phyloP scores from a whole-genome alignment of 768 basidiomycete species.

The Tylopilus vinaceipallidus region DNA sequence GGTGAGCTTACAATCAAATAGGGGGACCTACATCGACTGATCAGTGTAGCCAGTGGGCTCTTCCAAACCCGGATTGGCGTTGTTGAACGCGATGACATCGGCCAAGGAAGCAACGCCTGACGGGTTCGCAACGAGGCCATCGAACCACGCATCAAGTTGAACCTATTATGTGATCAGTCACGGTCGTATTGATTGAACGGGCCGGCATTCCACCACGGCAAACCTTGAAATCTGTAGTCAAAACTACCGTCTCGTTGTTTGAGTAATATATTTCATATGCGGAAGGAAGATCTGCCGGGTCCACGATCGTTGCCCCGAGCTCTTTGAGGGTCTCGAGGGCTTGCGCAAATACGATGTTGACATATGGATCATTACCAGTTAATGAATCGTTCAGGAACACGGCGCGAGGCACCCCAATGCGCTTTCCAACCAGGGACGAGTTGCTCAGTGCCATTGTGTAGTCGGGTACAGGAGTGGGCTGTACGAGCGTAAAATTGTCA shows the following conservation, averaged over 20 bases:
- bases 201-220: neutral
- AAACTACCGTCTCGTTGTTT: conserved; percentile 54
- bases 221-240: conserved; percentile 61
- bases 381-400: conserved; percentile 32
- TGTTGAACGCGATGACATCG: conserved; percentile 56
- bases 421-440: conserved; percentile 47
- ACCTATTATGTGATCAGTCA: conserved; percentile 36
- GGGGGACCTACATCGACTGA: conserved; percentile 36
- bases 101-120: conserved; percentile 58
- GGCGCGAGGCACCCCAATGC: conserved; percentile 51
- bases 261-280: conserved; percentile 47
- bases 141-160: conserved; percentile 50
- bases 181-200: neutral
- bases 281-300: conserved; percentile 62
- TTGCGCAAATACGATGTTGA: conserved; percentile 38
- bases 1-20: neutral
- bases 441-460: conserved; percentile 51
- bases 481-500: conserved; percentile 53
- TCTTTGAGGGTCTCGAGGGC: conserved; percentile 37
- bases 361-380: conserved; percentile 27
- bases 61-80: conserved; percentile 49
- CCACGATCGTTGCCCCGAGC: conserved; percentile 51
- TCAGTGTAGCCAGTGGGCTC: conserved; percentile 33
- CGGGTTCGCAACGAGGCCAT: conserved; percentile 47
- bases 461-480: conserved; percentile 52